Evolutionary conservation across 169 alveolate species (phyloP).

Genomic region (Cryptosporidium xiaoi): DNA sequence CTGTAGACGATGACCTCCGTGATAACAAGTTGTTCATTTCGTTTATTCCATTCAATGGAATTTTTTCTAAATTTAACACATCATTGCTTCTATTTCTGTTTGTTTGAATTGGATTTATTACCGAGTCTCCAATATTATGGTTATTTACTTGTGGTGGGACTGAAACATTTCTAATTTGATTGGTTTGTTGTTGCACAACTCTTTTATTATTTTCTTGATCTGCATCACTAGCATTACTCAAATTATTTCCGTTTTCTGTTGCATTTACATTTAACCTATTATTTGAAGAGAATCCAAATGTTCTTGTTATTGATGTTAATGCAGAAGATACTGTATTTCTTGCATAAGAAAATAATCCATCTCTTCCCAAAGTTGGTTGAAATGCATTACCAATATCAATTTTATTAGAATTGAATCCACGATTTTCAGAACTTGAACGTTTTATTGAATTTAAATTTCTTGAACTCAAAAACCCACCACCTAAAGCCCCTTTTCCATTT

Average conservation of each 20-base stretch:
- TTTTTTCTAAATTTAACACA: too few species aligned
- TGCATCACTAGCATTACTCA: too few species aligned
- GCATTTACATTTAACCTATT: too few species aligned
- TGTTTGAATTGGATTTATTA: neutral
- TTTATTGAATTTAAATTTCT: neutral
- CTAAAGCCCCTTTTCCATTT: neutral
- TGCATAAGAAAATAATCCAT: constrained; percentile 43
- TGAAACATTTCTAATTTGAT: constrained; percentile 7
- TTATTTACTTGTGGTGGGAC: constrained; percentile 22
- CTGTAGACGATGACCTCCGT: constrained; percentile 39
- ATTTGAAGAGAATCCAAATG: constrained; percentile 29
- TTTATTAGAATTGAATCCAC: constrained; percentile 8
- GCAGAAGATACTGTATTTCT: constrained; percentile 68
- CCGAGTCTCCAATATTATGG: neutral
- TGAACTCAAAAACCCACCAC: neutral
- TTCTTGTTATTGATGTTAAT: constrained; percentile 51
- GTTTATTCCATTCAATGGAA: too few species aligned
- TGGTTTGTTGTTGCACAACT: neutral
- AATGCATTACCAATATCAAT: too few species aligned
- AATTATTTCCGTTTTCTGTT: too few species aligned
- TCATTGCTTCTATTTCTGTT: too few species aligned
- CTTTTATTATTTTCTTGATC: neutral
- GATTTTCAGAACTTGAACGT: constrained; percentile 51
- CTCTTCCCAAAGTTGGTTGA: neutral
- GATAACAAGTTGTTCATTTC: too few species aligned